Percentiles rank a stretch among this genome's conserved stretches.
Conservation (phyloP, 192 early-diverging fungal species). For the Backusella tuberculispora region DNA sequence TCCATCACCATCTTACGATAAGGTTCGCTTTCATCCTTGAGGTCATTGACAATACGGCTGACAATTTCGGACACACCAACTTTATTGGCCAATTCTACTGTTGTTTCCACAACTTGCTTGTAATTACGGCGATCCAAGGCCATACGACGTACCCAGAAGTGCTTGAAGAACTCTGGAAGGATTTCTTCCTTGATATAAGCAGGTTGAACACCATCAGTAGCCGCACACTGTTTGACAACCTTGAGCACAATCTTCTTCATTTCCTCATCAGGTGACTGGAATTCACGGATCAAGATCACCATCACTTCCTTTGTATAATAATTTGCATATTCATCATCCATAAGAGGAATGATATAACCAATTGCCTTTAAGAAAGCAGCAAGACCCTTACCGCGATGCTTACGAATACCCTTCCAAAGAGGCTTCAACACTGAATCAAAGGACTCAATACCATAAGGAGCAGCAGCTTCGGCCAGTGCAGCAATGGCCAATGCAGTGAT, state of each 20-base stretch:
- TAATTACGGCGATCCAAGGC: constrained; percentile 94
- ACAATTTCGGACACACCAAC: constrained; percentile 94
- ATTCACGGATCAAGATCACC: constrained; percentile 90
- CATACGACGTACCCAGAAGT: constrained; percentile 98
- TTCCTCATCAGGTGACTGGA: constrained; percentile 96
- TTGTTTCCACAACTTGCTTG: constrained; percentile 93
- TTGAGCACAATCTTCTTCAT: constrained; percentile 99
- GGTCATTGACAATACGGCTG: constrained; percentile 81
- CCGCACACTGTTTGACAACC: constrained; percentile 95
- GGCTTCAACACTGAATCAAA: constrained; percentile 91
- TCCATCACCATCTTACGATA: constrained; percentile 99
- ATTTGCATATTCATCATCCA: constrained; percentile 95
- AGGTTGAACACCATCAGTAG: constrained; percentile 89
- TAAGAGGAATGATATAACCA: constrained; percentile 97
- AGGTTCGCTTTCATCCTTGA: constrained; percentile 94
- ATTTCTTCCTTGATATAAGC: constrained; percentile 89
- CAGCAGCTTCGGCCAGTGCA: constrained; percentile 94
- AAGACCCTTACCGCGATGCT: constrained; percentile 93
- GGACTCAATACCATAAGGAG: constrained; percentile 98
- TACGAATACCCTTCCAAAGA: constrained; percentile 91
- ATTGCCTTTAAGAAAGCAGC: constrained; percentile 99
- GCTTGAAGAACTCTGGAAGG: constrained; percentile 91
- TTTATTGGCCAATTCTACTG: constrained; percentile 91
- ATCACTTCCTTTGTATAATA: constrained; percentile 95
- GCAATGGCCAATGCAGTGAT: constrained; percentile 94